A percentile compares a stretch with the other conserved stretches of the same genome.
Evolutionary conservation across 352 stramenopile species (phyloP).

Genomic region (Phytophthora syringae): DNA sequence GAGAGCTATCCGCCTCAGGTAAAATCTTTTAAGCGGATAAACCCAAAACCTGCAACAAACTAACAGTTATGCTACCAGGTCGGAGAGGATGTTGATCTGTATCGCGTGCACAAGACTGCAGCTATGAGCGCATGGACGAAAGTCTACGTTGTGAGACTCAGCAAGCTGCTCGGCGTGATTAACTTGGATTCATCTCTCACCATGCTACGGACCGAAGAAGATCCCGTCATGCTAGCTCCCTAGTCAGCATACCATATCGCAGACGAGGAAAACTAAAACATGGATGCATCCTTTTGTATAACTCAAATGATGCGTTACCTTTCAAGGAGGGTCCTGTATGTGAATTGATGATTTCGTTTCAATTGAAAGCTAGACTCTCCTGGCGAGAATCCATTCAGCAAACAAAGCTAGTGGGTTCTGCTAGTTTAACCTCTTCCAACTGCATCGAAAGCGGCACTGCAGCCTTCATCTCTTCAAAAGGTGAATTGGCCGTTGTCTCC

Average conservation of each 20-base stretch:
- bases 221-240: conserved; percentile 40
- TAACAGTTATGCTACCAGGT: conserved; percentile 39
- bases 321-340: too few species aligned
- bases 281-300: conserved; percentile 5
- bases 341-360: background rate
- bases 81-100: conserved; percentile 72
- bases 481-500: background rate
- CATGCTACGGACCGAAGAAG: conserved; percentile 61
- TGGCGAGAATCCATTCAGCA: conserved; percentile 13
- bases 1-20: conserved; percentile 86
- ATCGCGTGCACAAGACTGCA: conserved; percentile 77
- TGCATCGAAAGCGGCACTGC: conserved; percentile 1
- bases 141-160: conserved; percentile 81
- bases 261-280: background rate
- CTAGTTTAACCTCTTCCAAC: conserved; percentile 15
- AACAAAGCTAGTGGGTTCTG: conserved; percentile 15
- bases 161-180: conserved; percentile 74
- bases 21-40: background rate
- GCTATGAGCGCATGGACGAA: conserved; percentile 86
- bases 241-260: conserved; percentile 2
- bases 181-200: conserved; percentile 75
- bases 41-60: background rate
- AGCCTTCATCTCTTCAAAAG: conserved; percentile 20
- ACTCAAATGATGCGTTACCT: background rate
- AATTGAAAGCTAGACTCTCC: background rate